phyloP scores from a whole-genome alignment of 2,329 filamentous ascomycete species.

The Pseudocercospora cruenta region DNA sequence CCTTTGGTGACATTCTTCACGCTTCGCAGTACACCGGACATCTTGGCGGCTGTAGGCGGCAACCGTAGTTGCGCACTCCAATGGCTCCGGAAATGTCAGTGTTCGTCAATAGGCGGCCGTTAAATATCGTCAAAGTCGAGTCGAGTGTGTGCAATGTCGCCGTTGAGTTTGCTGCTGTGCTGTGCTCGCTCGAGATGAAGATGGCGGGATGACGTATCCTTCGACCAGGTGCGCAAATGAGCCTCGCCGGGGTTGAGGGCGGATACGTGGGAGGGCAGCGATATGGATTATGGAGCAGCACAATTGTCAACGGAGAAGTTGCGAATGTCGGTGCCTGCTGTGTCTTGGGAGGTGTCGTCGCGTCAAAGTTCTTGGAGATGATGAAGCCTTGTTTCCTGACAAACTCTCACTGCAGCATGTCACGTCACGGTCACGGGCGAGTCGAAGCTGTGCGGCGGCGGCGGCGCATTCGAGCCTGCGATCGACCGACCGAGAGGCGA shows the following conservation, averaged over 20 bases:
- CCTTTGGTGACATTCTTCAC: conserved; percentile 99
- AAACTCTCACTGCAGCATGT: background rate
- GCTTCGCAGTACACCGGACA: conserved; percentile 97
- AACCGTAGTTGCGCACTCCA: conserved; percentile 20
- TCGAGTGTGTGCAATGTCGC: background rate
- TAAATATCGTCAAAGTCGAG: background rate
- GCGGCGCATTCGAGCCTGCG: background rate
- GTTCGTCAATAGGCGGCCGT: background rate
- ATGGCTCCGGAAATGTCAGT: background rate
- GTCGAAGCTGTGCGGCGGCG: too few relatives aligned
- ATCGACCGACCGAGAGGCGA: background rate
- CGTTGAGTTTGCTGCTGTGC: background rate
- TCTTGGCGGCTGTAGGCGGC: conserved; percentile 46
- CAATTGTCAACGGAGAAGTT: background rate
- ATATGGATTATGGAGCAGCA: background rate
- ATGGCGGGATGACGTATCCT: conserved; percentile 6
- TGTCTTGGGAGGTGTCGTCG: background rate
- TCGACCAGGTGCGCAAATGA: background rate
- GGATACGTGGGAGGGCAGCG: background rate
- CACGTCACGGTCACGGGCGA: background rate
- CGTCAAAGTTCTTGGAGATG: conserved; percentile 2
- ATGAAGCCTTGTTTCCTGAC: background rate
- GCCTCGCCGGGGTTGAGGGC: background rate
- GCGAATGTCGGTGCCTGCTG: background rate
- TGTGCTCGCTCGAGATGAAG: background rate